Conservation (phyloP, 768 basidiomycete genomes). For the Rhizopogon vulgaris region DNA sequence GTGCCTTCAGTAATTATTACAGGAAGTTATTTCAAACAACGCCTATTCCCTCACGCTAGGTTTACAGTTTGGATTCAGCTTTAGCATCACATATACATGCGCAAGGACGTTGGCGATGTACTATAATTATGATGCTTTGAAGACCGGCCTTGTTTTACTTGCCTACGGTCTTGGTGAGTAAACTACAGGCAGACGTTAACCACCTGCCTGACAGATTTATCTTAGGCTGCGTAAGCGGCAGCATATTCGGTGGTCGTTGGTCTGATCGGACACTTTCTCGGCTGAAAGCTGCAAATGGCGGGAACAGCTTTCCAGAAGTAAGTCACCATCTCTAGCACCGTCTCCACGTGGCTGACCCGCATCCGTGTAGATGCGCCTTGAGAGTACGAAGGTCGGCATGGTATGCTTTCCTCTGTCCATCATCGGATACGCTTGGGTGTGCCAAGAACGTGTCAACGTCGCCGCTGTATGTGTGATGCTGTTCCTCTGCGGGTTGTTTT, state of each 20-base stretch:
- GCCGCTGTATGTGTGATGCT: slow-evolving; percentile 68
- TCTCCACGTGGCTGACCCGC: neutral
- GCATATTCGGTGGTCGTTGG: slow-evolving; percentile 56
- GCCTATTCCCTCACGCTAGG: slow-evolving; percentile 32
- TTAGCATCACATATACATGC: slow-evolving; percentile 67
- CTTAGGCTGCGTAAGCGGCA: slow-evolving; percentile 44
- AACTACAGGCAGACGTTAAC: neutral
- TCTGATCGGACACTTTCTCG: slow-evolving; percentile 43
- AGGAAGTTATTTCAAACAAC: neutral
- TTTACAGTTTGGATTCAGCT: slow-evolving; percentile 64
- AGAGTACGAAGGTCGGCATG: slow-evolving; percentile 57
- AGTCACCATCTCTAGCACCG: slow-evolving; percentile 5
- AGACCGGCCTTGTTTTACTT: slow-evolving; percentile 73
- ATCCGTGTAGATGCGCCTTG: slow-evolving; percentile 58
- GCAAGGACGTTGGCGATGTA: slow-evolving; percentile 60
- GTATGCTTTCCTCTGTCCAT: slow-evolving; percentile 48
- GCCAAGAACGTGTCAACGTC: slow-evolving; percentile 56
- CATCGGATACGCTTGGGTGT: slow-evolving; percentile 75
- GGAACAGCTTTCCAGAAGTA: slow-evolving; percentile 60
- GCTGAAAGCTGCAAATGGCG: slow-evolving; percentile 44
- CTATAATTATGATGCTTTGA: slow-evolving; percentile 66
- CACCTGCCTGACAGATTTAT: neutral
- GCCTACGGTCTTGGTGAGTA: slow-evolving; percentile 61
- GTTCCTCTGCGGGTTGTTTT: slow-evolving; percentile 68
- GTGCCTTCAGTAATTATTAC: slow-evolving; percentile 7